These are phyloP conservation scores for Geotrichum klebahnii DNA, from an alignment of 1,139 yeast species.

Conservation along the genomic window DNA sequence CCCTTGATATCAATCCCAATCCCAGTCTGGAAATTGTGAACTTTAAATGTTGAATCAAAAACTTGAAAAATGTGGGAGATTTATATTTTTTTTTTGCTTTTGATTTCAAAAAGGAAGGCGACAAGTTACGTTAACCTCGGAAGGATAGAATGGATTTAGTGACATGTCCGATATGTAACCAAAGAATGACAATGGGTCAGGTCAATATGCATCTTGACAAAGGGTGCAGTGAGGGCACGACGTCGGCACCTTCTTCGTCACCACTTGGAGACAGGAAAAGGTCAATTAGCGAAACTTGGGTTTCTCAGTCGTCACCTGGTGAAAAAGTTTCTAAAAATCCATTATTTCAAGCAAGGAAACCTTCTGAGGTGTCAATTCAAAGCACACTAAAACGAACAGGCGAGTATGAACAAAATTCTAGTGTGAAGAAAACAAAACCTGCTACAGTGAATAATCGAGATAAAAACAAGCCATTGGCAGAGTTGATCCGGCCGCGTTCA, in stretches of 20 bases:
- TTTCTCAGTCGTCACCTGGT: not conserved
- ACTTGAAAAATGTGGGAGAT: too few species aligned
- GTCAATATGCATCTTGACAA: conserved; percentile 41
- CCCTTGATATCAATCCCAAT: not conserved
- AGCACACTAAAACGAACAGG: not conserved
- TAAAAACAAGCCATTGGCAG: conserved; percentile 62
- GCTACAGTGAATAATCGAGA: conserved; percentile 11
- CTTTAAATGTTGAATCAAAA: too few species aligned
- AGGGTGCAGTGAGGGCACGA: conserved; percentile 32
- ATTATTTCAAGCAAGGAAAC: conserved; percentile 3
- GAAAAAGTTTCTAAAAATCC: conserved; percentile 2
- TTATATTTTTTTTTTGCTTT: not conserved
- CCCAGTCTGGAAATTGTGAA: too few species aligned
- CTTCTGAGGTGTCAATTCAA: not conserved
- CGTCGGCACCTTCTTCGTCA: not conserved
- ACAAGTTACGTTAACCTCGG: too few species aligned
- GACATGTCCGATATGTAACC: conserved; percentile 40
- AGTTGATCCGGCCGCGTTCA: conserved; percentile 69
- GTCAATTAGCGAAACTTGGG: not conserved
- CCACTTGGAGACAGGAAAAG: not conserved
- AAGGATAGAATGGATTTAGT: conserved; percentile 16
- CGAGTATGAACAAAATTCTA: not conserved
- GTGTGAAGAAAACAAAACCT: conserved; percentile 12
- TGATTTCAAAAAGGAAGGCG: not conserved
- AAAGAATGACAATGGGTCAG: conserved; percentile 32